Conservation (phyloP, 2,329 filamentous ascomycete species). For the Davidsoniella neocaledoniae region DNA sequence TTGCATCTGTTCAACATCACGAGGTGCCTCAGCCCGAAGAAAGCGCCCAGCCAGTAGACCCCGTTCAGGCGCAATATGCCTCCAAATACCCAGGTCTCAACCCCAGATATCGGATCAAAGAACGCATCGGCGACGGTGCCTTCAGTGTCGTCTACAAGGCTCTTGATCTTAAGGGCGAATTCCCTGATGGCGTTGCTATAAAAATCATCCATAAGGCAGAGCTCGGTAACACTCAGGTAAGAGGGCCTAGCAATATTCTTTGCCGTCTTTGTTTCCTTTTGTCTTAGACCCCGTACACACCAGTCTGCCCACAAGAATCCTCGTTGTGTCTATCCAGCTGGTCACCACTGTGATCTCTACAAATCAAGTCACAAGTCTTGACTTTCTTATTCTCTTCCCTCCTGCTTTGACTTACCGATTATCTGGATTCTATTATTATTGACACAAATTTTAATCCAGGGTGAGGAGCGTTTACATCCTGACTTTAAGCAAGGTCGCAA, state of each 20-base stretch:
- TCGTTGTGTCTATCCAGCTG: no score
- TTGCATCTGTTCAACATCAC: conserved; percentile 7
- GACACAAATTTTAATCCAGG: conserved; percentile 31
- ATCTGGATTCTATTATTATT: conserved; percentile 1
- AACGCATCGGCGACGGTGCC: conserved; percentile 78
- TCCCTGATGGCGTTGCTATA: conserved; percentile 68
- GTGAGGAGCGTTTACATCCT: conserved; percentile 83
- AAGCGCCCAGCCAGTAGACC: neutral
- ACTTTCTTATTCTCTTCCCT: conserved; percentile 13
- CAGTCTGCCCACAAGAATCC: no score
- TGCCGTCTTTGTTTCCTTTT: neutral
- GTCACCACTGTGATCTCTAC: neutral
- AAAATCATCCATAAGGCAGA: conserved; percentile 98
- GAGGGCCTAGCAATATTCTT: conserved; percentile 19
- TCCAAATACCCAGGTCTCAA: conserved; percentile 23
- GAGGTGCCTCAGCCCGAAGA: neutral
- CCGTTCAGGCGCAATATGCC: neutral
- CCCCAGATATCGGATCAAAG: conserved; percentile 54
- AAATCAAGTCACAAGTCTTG: conserved; percentile 1
- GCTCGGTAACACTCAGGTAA: conserved; percentile 97
- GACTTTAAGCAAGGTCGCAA: conserved; percentile 91
- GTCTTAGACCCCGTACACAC: neutral
- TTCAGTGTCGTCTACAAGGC: conserved; percentile 98
- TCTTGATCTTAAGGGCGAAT: conserved; percentile 52
- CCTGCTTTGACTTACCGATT: conserved; percentile 36